Evolutionary conservation across 139 green algal genomes (phyloP), one percentile per base, ranked within the genome.

Genomic region (Medakamo hakoo): DNA sequence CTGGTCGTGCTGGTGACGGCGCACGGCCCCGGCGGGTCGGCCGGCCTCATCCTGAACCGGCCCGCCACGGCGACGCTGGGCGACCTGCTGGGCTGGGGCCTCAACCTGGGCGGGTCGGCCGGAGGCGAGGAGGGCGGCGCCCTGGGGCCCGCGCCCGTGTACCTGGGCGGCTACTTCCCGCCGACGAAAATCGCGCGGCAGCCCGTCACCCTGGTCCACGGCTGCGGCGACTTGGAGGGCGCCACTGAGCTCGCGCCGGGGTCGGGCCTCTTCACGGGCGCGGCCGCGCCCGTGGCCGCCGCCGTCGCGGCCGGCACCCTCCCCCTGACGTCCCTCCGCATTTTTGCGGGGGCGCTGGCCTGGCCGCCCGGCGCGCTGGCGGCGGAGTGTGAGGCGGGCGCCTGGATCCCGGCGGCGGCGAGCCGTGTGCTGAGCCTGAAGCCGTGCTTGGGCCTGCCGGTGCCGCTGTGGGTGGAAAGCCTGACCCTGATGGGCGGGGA

Each of bases 21-120:
- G 27, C 70, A 84, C 59, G 60, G 49, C 22, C 2, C 57, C 0
- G 26, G 65, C 29, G 77, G 77, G 29, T 71, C 56, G 14, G 64
- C 79, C 21, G 77, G 68, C 2, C 69, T 84, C 3, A 76, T 84
- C 27, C 64, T 84, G 24, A 84, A 84, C 62, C 55, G 71, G 2
- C 77, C 77, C 9, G 9, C 40, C 16, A 21, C 40, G 40, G 40
- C 40, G 40, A 52, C 40, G 40, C 40, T 52, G 40, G 40, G 40
- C 9, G 40, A 52, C 40, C 40, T 52, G 40, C 40, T 52, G 16
- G 40, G 16, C 40, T 52, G 40, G 40, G 40, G 40, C 40, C 40
- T 52, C 9, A 52, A 9, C 40, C 40, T 52, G 9, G 40, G 40
- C 40, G 40, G 16, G 9, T 9, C 40, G 9, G 40, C 40, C 40